Base-by-base conservation (phyloP, 2,329 filamentous ascomycete species). In the Colletotrichum camelliae region DNA sequence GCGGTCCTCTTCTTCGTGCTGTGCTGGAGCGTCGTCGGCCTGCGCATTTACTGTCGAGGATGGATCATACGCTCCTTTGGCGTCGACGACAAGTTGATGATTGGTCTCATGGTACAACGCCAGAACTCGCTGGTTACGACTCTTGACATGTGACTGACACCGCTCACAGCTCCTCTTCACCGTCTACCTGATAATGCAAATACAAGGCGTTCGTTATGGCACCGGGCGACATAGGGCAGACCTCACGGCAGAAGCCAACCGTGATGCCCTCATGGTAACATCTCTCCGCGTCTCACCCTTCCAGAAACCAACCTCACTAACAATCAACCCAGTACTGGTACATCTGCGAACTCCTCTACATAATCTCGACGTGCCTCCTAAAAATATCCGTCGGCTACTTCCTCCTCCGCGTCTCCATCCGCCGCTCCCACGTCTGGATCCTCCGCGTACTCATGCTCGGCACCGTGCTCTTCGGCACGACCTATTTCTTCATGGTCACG, bases 381-480 rank as follows among this genome's bases (percentile, higher is more conserved):
- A 88, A 88, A 74, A 80, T 87, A 15, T 87, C 86, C 29, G 86
- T 88, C 75, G 85, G 84, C 18, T 83, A 80, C 74, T 86, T 87
- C 70, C 81, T 88, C 33, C 81, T 87, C 16, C 86, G 86, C 69
- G 83, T 88, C 67, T 84, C 85, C 15, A 79, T 84, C 73, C 79
- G 81, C 18, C 81, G 80, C n/a, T 21, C 64, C 48, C 76, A 87
- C 72, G 77, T 81, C 24, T 81, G 80, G 79, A 84, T 85, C 65
- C 76, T 88, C 27, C 83, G 85, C 66, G 29, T 77, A 2, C 82
- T 84, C n/a, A 82, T 85, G 75, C 65, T 80, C 48, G 78, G 82
- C 67, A 86, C 85, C 15, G 79, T 85, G 18, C 70, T 84, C 60
- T 84, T 84, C 15, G 84, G 85, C 58, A n/a, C 82, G 24, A 78